Base-by-base conservation (phyloP, 495 filamentous ascomycete species). In the Parathielavia appendiculata region DNA sequence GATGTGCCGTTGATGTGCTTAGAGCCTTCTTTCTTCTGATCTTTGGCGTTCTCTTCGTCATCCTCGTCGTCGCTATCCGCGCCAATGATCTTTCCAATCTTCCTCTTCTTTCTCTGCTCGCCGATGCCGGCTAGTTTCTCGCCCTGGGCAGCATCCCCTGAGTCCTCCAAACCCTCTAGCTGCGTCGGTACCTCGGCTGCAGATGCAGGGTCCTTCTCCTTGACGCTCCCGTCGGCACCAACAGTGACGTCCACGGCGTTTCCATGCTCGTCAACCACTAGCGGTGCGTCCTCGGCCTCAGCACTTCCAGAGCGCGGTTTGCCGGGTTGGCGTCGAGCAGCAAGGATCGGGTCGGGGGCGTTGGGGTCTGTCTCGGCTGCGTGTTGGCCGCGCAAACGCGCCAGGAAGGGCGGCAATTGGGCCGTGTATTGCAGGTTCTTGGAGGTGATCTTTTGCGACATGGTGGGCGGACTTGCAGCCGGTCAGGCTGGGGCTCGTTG, bases 351-450 rank as follows among this genome's bases (percentile, higher is more conserved):
- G 54, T 80, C 75, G 7, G 74, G 74, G 0, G 60, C 56, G 60
- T 68, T 67, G 20, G 59, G 56, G 16, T 66, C 66, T 8, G 58
- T 46, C 7, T 63, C 58, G 4, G 68, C 43, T 1, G 54, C 53
- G 48, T 56, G 61, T 26, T 77, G 69, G n/a, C 75, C 75, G 51
- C 69, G 76, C 11, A 83, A 73, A 8, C 72, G 72, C 35, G 76
- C 76, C 39, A 83, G 78, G 63, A 83, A 83, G 30, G 80, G 80
- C 11, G 80, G 80, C 19, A 81, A 76, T 11, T 71, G 62, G 20
- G 56, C 59, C 57, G 72, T 69, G 74, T 81, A 83, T 44, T 73
- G 67, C 20, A 83, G 75, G 69, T 81, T 81, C 56, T 81, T 83
- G 63, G 75, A 61, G 1, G 73, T 81, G 39, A 81, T 76, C 67